These are phyloP conservation scores for Arthrobotrys sinensis DNA, from an alignment of 2,329 filamentous ascomycete genomes.

Conservation along the genomic window DNA sequence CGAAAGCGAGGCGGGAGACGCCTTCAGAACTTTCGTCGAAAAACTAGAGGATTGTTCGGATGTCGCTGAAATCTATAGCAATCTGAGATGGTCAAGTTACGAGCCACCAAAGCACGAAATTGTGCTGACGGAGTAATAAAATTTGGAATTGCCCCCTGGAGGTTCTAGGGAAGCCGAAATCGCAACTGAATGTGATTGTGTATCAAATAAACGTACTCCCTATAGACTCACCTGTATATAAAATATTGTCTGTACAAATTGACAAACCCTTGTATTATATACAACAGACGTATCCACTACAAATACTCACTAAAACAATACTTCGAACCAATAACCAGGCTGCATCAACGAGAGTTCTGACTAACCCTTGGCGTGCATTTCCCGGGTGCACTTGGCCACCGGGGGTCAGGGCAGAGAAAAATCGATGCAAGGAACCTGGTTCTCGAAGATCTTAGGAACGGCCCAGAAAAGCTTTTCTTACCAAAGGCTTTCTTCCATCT, in stretches of 20 bases:
- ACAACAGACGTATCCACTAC: background rate
- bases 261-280: background rate
- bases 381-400: slow-evolving; percentile 29
- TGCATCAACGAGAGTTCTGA: background rate
- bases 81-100: slow-evolving; percentile 52
- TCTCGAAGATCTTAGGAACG: slow-evolving; percentile 21
- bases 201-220: background rate
- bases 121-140: slow-evolving; percentile 37
- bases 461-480: slow-evolving; percentile 42
- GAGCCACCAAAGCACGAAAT: slow-evolving; percentile 51
- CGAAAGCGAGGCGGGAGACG: slow-evolving; percentile 44
- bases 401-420: slow-evolving; percentile 24
- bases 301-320: background rate
- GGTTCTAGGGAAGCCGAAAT: background rate
- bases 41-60: slow-evolving; percentile 55
- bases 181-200: background rate
- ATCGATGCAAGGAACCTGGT: slow-evolving; percentile 50
- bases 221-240: background rate
- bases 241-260: background rate
- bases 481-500: slow-evolving; percentile 8
- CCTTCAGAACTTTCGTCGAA: slow-evolving; percentile 43
- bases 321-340: background rate
- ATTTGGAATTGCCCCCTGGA: background rate
- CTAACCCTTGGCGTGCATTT: slow-evolving; percentile 38
- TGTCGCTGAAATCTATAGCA: slow-evolving; percentile 54